Percentiles rank a stretch among this genome's conserved stretches.
Evolutionary conservation across 768 basidiomycete species (phyloP).

Genomic region (Tulasnella calospora): DNA sequence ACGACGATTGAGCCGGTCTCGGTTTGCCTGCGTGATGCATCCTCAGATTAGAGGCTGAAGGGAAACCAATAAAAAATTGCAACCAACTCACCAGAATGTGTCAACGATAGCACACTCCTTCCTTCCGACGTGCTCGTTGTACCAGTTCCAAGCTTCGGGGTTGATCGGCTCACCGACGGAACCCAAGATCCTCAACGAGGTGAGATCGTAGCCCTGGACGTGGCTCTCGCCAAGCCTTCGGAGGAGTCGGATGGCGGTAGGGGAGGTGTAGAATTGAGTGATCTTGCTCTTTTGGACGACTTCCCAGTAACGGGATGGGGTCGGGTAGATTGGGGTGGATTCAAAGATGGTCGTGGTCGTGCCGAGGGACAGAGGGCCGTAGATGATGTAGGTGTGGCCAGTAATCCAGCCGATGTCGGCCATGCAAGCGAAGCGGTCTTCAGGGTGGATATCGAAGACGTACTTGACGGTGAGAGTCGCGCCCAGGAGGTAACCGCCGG

Average conservation of each 20-base stretch:
- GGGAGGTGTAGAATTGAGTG: slow-evolving; percentile 94
- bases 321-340: slow-evolving; percentile 94
- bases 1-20: slow-evolving; percentile 96
- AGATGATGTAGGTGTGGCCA: slow-evolving; percentile 92
- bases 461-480: slow-evolving; percentile 92
- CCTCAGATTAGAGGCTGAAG: slow-evolving; percentile 12
- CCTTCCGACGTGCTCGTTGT: slow-evolving; percentile 89
- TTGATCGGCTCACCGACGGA: slow-evolving; percentile 98
- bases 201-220: slow-evolving; percentile 76
- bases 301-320: slow-evolving; percentile 95
- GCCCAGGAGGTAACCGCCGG: slow-evolving; percentile 73
- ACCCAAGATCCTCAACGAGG: slow-evolving; percentile 78
- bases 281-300: slow-evolving; percentile 87
- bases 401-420: slow-evolving; percentile 99
- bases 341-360: slow-evolving; percentile 89
- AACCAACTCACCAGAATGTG: slow-evolving; percentile 65
- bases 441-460: slow-evolving; percentile 96
- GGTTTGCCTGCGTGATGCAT: slow-evolving; percentile 69
- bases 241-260: slow-evolving; percentile 90
- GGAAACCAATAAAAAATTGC: not conserved
- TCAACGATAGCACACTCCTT: slow-evolving; percentile 89
- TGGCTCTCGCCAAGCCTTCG: slow-evolving; percentile 81
- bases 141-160: slow-evolving; percentile 99
- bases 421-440: slow-evolving; percentile 96
- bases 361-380: slow-evolving; percentile 86